phyloP scores from a whole-genome alignment of 1,284 basidiomycete genomes.

The Stygiomarasmius scandens region DNA sequence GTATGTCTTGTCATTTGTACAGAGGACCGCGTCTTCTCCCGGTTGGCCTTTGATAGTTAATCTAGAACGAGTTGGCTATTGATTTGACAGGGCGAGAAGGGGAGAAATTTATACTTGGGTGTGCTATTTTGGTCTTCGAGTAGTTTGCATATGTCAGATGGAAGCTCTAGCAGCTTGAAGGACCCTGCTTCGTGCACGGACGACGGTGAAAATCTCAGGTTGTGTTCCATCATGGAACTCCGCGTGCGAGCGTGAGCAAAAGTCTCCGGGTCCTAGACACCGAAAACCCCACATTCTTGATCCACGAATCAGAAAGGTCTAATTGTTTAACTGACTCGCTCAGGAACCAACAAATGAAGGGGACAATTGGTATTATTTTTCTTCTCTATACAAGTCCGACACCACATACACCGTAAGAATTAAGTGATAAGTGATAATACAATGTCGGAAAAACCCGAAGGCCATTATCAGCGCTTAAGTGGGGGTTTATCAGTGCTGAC shows the following conservation, averaged over 20 bases:
- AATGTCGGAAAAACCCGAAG: too few relatives aligned
- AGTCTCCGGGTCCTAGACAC: too few relatives aligned
- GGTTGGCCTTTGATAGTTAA: conserved; percentile 80
- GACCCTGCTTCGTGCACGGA: conserved; percentile 48
- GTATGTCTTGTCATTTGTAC: conserved; percentile 80
- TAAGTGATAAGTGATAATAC: not conserved
- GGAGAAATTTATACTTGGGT: conserved; percentile 21
- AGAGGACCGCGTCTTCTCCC: conserved; percentile 86
- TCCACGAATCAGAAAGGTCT: too few relatives aligned
- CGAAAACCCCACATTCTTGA: too few relatives aligned
- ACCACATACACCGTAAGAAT: not conserved
- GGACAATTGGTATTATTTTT: not conserved
- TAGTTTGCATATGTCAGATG: conserved; percentile 59
- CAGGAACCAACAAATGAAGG: too few relatives aligned
- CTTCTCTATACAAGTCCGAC: not conserved
- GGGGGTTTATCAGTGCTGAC: too few relatives aligned
- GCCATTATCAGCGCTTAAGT: too few relatives aligned
- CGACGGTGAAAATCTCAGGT: conserved; percentile 56
- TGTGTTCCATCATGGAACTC: conserved; percentile 43
- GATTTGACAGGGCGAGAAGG: not conserved
- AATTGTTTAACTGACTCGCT: too few relatives aligned
- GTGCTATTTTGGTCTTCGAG: conserved; percentile 43
- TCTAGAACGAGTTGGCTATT: conserved; percentile 36
- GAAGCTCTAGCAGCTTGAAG: conserved; percentile 71
- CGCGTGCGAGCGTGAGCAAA: not conserved